phyloP scores from a whole-genome alignment of 2,329 filamentous ascomycete genomes.

The Botrytis hyacinthi region DNA sequence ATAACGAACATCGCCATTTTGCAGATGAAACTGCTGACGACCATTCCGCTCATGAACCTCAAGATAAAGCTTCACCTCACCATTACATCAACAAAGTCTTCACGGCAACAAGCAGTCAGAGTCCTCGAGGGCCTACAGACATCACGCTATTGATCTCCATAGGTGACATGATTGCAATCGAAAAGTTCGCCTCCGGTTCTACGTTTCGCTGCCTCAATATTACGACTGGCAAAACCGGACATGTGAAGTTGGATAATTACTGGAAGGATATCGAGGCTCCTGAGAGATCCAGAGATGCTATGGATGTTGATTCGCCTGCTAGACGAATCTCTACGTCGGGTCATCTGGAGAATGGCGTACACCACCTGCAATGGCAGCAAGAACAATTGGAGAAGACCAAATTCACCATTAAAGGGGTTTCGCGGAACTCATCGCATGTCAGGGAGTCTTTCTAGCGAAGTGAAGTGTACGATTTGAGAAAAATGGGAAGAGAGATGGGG shows the following conservation, averaged over 20 bases:
- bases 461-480: background rate
- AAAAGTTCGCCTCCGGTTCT: background rate
- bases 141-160: background rate
- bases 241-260: background rate
- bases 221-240: background rate
- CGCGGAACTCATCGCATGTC: background rate
- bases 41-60: background rate
- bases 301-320: background rate
- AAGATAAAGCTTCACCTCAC: background rate
- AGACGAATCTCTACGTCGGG: background rate
- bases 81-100: background rate
- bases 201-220: background rate
- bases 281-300: no score
- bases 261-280: background rate
- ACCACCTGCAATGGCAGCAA: background rate
- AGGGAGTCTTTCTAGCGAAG: background rate
- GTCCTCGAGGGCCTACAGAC: background rate
- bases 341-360: no score
- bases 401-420: background rate
- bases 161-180: background rate
- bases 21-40: no score
- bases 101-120: background rate
- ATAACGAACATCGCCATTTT: background rate
- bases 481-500: no score
- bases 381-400: background rate